Evolutionary conservation across 2,329 filamentous ascomycete species (phyloP), one percentile per base, ranked within the genome.

Genomic region (Nothopassalora personata): DNA sequence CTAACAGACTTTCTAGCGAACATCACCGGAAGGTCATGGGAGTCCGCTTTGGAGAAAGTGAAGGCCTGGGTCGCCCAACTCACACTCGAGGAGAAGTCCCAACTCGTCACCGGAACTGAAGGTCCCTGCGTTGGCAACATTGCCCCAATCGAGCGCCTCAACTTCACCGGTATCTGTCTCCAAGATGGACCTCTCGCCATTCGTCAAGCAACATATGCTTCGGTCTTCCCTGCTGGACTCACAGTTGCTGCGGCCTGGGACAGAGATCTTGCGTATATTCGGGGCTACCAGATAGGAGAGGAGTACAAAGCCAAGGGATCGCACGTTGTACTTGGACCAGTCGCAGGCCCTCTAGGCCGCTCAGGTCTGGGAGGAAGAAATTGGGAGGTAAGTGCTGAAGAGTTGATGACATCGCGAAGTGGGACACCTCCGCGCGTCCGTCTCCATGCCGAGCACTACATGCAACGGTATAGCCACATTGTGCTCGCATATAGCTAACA

Each of bases 161-260:
- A 73, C 28, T 77, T 75, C 64, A 70, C 65, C 11, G 74, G 74
- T 13, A 65, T 64, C 18, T 64, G 64, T 47, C 49, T 77, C 1
- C 71, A 74, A 18, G 76, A 77, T 59, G 75, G 91, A 0, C 91
- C 91, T 0, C 76, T 94, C 5, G 91, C 91, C 0, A 80, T 96
- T 54, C 71, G 7, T 70, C 72, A 33, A 67, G 72, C 49, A 67
- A 72, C 36, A 66, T 76, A 55, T 67, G 70, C 13, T 73, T 69
- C 56, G 70, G 72, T 19, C 75, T 74, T 61, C 66, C 74, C 76
- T 6, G 71, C 73, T 34, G 67, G 70, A 4, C 50, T 77, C 8
- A 63, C 70, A n/a, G 71, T 72, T 0, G 76, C 71, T 1, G 73
- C 75, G 18, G 69, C 74, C 3, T 78, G 75, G 74, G 74, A 78